phyloP scores from a whole-genome alignment of 1,284 basidiomycete genomes.

The Mrakiaceae sp. region DNA sequence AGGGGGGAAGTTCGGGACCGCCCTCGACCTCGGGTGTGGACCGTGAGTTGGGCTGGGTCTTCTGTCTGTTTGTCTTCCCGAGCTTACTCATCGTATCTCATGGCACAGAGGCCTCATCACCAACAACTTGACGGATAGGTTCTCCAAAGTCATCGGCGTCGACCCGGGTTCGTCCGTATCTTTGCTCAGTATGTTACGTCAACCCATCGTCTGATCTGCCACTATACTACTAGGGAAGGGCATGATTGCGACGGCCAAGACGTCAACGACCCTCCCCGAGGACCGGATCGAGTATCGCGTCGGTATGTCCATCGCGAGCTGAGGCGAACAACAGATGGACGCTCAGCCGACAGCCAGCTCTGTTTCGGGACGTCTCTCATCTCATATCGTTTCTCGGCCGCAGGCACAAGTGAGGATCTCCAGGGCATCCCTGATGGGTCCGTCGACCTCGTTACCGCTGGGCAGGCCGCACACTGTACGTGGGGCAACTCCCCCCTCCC shows the following conservation, averaged over 20 bases:
- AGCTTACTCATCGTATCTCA: not conserved
- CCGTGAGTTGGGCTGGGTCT: not conserved
- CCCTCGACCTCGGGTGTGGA: slow-evolving; percentile 15
- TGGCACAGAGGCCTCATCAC: slow-evolving; percentile 8
- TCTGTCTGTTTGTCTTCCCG: not conserved
- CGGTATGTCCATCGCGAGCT: not conserved
- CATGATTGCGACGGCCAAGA: slow-evolving; percentile 1
- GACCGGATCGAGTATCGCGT: not conserved
- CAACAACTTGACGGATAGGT: not conserved
- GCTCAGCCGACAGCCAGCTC: too few relatives aligned
- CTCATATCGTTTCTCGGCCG: too few relatives aligned
- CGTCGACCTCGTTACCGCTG: slow-evolving; percentile 7
- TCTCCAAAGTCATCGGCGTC: not conserved
- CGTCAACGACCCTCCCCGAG: not conserved
- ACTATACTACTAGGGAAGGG: not conserved
- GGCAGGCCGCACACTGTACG: slow-evolving; percentile 11
- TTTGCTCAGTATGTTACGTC: not conserved
- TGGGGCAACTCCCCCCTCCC: not conserved
- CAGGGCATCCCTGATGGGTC: not conserved
- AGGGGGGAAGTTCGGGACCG: not conserved
- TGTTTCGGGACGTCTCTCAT: too few relatives aligned
- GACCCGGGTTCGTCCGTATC: slow-evolving; percentile 2
- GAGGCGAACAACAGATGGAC: too few relatives aligned
- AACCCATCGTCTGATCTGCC: too few relatives aligned
- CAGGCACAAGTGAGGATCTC: slow-evolving; percentile 3